Evolutionary conservation across 1,139 yeast genomes (phyloP), one percentile per base, ranked within the genome.

Genomic region (Yamadazyma jaroonii): DNA sequence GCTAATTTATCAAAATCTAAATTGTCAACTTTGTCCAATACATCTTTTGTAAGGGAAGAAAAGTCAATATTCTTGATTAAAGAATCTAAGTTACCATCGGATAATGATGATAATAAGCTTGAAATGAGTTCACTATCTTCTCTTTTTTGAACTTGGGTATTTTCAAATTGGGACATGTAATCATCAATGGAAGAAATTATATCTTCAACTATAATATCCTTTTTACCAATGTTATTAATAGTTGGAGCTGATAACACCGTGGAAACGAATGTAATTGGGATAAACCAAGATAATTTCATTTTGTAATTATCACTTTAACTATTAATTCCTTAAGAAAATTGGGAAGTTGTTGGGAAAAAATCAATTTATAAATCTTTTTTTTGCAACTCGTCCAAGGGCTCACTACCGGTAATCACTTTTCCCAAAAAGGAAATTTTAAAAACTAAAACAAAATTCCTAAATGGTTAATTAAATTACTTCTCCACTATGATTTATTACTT

Each of bases 241-340:
- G 39, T 34, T 25, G 53, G 53, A 17, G 53, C 53, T 27, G 50
- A 50, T 20, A 47, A 21, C 29, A 39, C 30, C 15, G 45, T 41
- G n/a, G 50, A 33, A 42, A 35, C 49, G 48, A 46, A 36, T 34
- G 50, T 38, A 27, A 42, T 34, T 13, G 49, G 34, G 28, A 48
- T 37, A 28, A 47, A 24, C 27, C 49, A 43, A 32, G 37, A 33
- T 22, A 47, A 38, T 37, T 38, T 47, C 51, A 47, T 47, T 15
- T 4, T 30, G 25, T 17, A 14, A 29, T 26, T 25, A 25, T 25
- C 20, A 17, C 28, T 25, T 25, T 11, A 8, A 25, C 13, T 25
- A 25, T 25, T 17, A 17, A 17, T 17, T 17, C 20, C 20, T 17
- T 17, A 17, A 17, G 20, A 17, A 17, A 17, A 17, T 17, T 17